Percentiles rank a stretch among this genome's conserved stretches.
Conservation (phyloP, 176 grass and related monocot genomes). For the Oryza officinalis region DNA sequence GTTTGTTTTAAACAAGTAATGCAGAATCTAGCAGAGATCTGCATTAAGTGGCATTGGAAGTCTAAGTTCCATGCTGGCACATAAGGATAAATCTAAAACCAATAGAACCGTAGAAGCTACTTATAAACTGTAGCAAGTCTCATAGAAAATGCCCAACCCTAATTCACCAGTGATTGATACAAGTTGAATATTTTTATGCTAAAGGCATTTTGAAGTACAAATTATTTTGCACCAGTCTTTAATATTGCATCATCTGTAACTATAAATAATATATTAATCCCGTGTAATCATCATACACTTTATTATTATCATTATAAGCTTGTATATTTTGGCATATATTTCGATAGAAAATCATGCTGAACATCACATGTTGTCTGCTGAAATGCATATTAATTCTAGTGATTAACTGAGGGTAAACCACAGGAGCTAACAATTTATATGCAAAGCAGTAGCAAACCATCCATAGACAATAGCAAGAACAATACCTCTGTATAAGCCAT, state of each 20-base stretch:
- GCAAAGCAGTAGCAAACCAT: neutral
- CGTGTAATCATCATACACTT: neutral
- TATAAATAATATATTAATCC: neutral
- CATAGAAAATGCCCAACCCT: neutral
- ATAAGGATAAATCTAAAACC: neutral
- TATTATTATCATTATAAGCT: neutral
- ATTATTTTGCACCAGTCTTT: neutral
- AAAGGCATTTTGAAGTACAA: neutral
- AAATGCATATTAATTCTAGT: neutral
- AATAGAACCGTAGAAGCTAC: neutral
- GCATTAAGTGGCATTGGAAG: neutral
- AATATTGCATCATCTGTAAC: neutral
- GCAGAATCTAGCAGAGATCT: neutral
- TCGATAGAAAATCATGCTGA: neutral
- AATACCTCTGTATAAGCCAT: constrained; percentile 86
- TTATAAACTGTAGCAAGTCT: constrained; percentile 9
- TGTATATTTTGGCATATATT: neutral
- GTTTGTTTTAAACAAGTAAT: constrained; percentile 2
- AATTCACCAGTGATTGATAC: neutral
- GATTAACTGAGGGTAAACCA: neutral
- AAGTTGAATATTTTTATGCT: neutral
- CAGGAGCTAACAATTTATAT: constrained; percentile 16
- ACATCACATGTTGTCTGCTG: neutral
- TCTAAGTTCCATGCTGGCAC: constrained; percentile 5
- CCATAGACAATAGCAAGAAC: neutral